A percentile compares a stretch with the other conserved stretches of the same genome.
phyloP scores from a whole-genome alignment of 495 filamentous ascomycete species.

The Aspergillus sparsus region DNA sequence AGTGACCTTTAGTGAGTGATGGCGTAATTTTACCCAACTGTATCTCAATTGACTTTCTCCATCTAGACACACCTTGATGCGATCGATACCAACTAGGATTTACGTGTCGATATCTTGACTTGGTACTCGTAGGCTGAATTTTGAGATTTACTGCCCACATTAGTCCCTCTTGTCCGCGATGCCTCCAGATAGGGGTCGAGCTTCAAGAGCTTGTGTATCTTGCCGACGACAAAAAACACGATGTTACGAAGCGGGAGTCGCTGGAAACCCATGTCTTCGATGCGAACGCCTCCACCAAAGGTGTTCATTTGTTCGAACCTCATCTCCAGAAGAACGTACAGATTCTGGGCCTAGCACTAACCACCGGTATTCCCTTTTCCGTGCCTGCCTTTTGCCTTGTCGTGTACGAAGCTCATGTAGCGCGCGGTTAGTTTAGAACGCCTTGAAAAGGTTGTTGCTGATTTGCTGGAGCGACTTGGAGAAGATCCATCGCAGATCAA shows the following conservation, averaged over 20 bases:
- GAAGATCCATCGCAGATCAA: conserved; percentile 17
- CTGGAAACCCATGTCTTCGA: conserved; percentile 38
- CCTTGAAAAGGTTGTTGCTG: conserved; percentile 38
- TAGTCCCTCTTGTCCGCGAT: conserved; percentile 20
- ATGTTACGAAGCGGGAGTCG: conserved; percentile 40
- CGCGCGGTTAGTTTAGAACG: conserved; percentile 31
- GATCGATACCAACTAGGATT: too few relatives aligned
- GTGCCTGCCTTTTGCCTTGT: too few relatives aligned
- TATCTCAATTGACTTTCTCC: too few relatives aligned
- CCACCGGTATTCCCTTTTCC: too few relatives aligned
- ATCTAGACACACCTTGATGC: too few relatives aligned
- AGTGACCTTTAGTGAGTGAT: too few relatives aligned
- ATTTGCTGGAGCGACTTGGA: conserved; percentile 38
- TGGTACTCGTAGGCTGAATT: too few relatives aligned
- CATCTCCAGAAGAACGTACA: conserved; percentile 8
- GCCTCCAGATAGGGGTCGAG: conserved; percentile 47
- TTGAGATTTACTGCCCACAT: background rate
- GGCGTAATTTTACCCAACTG: too few relatives aligned
- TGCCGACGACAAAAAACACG: conserved; percentile 49
- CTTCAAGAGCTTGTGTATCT: conserved; percentile 45
- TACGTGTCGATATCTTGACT: too few relatives aligned
- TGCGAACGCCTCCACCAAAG: conserved; percentile 40
- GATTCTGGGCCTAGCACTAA: conserved; percentile 15
- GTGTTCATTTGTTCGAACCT: conserved; percentile 34
- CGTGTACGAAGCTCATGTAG: background rate